Evolutionary conservation across 2,329 filamentous ascomycete genomes (phyloP).

Genomic region (Ceratocystis albifundus): DNA sequence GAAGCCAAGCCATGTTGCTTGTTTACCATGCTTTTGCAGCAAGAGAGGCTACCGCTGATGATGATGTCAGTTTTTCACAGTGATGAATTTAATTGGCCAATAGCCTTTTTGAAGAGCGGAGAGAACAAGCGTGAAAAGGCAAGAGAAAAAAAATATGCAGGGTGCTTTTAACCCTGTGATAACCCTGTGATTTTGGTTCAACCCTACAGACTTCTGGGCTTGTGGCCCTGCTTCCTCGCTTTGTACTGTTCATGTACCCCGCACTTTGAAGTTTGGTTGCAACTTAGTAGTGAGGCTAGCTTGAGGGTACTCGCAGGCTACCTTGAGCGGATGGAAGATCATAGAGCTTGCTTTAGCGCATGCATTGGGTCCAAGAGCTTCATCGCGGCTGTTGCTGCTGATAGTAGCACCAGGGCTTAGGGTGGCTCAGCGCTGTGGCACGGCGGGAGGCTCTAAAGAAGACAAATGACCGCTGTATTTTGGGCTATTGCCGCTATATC

Average conservation of each 20-base stretch:
- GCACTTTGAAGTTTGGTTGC: not conserved
- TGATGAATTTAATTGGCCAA: not conserved
- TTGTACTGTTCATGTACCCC: not conserved
- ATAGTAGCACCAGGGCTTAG: not conserved
- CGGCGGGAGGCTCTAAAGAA: not conserved
- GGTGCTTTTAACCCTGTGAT: not conserved
- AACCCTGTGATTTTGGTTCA: not conserved
- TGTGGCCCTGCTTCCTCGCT: not conserved
- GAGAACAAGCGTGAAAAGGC: too few relatives aligned
- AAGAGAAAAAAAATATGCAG: not conserved
- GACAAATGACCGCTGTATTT: not conserved
- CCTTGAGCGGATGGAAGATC: too few relatives aligned
- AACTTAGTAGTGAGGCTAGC: not conserved
- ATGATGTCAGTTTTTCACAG: conserved; percentile 9
- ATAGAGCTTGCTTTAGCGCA: too few relatives aligned
- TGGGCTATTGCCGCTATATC: not conserved
- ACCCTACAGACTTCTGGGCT: not conserved
- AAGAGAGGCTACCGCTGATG: not conserved
- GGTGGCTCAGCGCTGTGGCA: not conserved
- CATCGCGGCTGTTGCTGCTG: not conserved
- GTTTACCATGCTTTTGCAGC: not conserved
- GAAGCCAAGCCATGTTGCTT: too few relatives aligned
- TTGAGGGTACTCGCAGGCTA: not conserved
- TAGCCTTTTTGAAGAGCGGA: not conserved
- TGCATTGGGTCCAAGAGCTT: too few relatives aligned